phyloP scores from a whole-genome alignment of 1,284 basidiomycete species.

The Leccinum huronense region DNA sequence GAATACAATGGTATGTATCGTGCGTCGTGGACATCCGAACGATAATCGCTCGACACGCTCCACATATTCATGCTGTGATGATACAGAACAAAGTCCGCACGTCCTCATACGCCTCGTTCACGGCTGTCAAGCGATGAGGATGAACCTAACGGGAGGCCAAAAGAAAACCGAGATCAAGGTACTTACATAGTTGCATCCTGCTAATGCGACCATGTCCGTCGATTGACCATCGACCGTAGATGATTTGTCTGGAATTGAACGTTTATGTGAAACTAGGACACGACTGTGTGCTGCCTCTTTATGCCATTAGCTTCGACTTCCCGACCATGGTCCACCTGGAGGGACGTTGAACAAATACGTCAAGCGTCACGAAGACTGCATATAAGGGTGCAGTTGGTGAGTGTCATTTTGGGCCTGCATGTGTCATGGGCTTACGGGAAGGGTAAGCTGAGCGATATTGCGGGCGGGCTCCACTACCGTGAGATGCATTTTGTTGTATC shows the following conservation, averaged over 20 bases:
- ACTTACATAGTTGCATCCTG: background rate
- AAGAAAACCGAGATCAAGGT: constrained; percentile 20
- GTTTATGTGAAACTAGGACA: constrained; percentile 29
- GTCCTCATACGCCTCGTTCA: constrained; percentile 89
- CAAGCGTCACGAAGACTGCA: constrained; percentile 12
- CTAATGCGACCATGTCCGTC: background rate
- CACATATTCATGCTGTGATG: constrained; percentile 80
- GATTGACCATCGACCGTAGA: constrained; percentile 8
- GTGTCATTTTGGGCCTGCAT: background rate
- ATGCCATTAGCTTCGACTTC: constrained; percentile 27
- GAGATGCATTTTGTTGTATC: background rate
- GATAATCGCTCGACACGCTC: background rate
- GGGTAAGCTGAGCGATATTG: constrained; percentile 23
- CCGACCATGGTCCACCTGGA: constrained; percentile 29
- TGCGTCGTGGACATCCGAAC: background rate
- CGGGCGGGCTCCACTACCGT: constrained; percentile 27
- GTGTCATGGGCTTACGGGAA: constrained; percentile 5
- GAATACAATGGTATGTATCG: constrained; percentile 72
- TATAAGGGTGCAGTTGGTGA: constrained; percentile 16
- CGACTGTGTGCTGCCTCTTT: constrained; percentile 26
- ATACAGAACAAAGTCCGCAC: constrained; percentile 90
- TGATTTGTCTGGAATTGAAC: constrained; percentile 23
- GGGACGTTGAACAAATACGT: constrained; percentile 25
- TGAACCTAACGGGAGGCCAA: constrained; percentile 14
- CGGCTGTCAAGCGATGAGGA: constrained; percentile 27